Base-by-base conservation (phyloP, 2,329 filamentous ascomycete species). In the Chaetomium sp. region DNA sequence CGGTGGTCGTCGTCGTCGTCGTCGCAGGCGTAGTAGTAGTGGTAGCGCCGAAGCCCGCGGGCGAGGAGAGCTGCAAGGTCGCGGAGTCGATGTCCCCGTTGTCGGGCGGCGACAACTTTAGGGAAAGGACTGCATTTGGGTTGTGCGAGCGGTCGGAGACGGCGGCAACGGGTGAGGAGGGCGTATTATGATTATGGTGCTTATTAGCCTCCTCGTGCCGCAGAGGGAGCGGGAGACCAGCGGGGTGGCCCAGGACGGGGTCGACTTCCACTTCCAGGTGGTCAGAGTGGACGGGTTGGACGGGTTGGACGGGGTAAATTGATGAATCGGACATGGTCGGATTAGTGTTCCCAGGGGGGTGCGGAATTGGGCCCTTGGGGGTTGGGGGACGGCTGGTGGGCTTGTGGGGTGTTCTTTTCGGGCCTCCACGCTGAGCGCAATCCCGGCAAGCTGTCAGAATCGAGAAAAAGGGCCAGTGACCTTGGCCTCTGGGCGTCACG, bases 211-310 rank as follows among this genome's bases (percentile, higher is more conserved):
- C 49, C 55, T 56, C 55, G 42, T 56, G 49, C 53, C 49, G 55
- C 47, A 54, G 55, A 48, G 51, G 53, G 44, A 56, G 56, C 49
- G 63, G 52, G 37, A 59, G 54, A 55, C 57, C 56, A 38, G 61
- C 59, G 51, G 55, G 59, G 57, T 55, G 49, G 54, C 72, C 74
- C 68, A 80, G 73, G 60, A 70, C 71, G 65, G 77, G 76, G 73
- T 81, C 77, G 70, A 80, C 72, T 27, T 27, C 19, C 19, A 27
- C 19, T 27, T 27, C 19, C 19, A 27, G 19, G 19, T 27, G 19
- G 19, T 27, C 19, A 27, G 19, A 27, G 19, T 27, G 19, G 19
- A 27, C 19, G 19, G 19, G 19, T 27, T 27, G 19, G 19, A 27
- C 19, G 19, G 19, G 19, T 27, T 27, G 14, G 27, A 12, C 7